phyloP scores from a whole-genome alignment of 805 yeast genomes.

The Saccharomycopsis sp. region DNA sequence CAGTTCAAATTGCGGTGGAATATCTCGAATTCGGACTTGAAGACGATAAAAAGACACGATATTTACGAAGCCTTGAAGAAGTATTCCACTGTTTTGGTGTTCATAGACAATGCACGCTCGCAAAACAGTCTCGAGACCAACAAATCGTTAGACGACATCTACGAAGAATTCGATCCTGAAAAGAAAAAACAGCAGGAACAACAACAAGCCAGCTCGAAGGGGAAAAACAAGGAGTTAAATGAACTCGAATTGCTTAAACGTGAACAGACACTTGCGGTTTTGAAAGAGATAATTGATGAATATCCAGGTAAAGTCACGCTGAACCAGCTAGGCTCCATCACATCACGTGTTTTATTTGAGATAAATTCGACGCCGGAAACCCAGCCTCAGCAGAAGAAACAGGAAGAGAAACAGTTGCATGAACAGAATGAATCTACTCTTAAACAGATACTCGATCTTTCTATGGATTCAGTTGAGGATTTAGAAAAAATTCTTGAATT shows the following conservation, averaged over 20 bases:
- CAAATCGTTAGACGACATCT: neutral
- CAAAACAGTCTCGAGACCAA: neutral
- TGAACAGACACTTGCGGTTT: constrained; percentile 12
- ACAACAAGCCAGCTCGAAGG: neutral
- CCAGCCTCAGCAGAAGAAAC: neutral
- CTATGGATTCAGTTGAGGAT: constrained; percentile 4
- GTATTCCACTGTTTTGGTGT: constrained; percentile 3
- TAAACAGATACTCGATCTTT: neutral
- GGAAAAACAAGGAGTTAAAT: neutral
- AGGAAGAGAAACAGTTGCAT: neutral
- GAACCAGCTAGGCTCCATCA: neutral
- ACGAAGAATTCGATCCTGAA: neutral
- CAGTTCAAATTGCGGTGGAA: constrained; percentile 16
- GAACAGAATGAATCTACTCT: neutral
- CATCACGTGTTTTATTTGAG: neutral
- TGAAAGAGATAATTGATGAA: constrained; percentile 9
- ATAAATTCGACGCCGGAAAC: constrained; percentile 1
- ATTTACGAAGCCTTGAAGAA: constrained; percentile 8
- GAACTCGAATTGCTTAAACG: constrained; percentile 16
- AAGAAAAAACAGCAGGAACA: neutral
- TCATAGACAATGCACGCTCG: constrained; percentile 13
- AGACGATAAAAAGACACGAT: constrained; percentile 8
- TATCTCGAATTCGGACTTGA: constrained; percentile 16
- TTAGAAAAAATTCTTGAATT: constrained; percentile 7
- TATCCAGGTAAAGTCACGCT: neutral